These are phyloP conservation scores for Salix caprea DNA, from an alignment of 345 rosid genomes.

Conservation along the genomic window DNA sequence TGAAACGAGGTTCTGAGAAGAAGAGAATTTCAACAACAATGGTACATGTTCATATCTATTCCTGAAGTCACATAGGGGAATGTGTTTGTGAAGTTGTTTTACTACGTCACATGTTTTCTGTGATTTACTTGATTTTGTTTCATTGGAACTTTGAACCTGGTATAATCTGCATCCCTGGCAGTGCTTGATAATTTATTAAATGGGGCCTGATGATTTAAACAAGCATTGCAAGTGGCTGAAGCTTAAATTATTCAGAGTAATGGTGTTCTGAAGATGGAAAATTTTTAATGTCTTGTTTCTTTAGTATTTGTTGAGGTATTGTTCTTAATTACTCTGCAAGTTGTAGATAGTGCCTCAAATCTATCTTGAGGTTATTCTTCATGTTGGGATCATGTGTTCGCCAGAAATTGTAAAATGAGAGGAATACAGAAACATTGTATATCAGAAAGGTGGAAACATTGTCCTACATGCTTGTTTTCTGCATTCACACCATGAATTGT, in stretches of 20 bases:
- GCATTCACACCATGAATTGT: background rate
- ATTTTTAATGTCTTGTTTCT: background rate
- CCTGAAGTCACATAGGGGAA: background rate
- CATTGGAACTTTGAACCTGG: background rate
- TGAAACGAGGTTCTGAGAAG: constrained; percentile 57
- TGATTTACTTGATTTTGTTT: background rate
- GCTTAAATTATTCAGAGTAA: background rate
- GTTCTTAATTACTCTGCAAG: background rate
- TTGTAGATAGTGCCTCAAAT: background rate
- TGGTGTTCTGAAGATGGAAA: background rate
- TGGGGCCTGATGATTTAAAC: background rate
- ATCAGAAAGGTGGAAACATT: background rate
- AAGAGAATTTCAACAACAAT: constrained; percentile 44
- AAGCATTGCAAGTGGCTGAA: background rate
- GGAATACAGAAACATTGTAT: background rate
- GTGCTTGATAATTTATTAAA: background rate
- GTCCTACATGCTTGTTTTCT: background rate
- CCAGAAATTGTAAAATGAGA: background rate
- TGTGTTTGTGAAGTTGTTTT: background rate
- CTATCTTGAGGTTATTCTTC: background rate
- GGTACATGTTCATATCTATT: constrained; percentile 24
- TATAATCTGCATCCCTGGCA: background rate
- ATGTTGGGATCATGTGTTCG: background rate
- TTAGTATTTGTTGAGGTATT: background rate
- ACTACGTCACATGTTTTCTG: background rate